Conservation (phyloP, 441 rosid species). For the Jatropha podagrica region DNA sequence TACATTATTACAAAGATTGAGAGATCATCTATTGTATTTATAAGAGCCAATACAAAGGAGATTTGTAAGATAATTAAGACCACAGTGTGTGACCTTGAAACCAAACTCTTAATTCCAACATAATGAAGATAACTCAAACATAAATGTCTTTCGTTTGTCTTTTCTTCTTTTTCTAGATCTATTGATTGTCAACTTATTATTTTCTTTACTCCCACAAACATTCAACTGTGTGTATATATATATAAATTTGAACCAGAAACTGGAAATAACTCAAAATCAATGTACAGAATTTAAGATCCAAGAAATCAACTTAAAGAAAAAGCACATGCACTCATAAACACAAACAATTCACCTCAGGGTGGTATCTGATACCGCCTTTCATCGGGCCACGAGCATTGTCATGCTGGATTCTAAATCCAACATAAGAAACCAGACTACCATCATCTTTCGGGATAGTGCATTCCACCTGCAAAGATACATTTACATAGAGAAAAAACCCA, state of each 20-base stretch:
- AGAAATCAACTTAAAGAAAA: neutral
- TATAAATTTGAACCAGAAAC: neutral
- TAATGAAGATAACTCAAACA: too few species aligned
- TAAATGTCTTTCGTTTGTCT: too few species aligned
- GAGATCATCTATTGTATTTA: neutral
- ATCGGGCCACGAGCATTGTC: constrained; percentile 81
- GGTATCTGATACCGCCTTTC: constrained; percentile 80
- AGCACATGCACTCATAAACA: neutral
- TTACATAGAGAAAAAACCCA: neutral
- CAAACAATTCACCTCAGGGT: constrained; percentile 51
- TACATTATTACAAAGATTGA: neutral
- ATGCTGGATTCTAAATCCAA: constrained; percentile 76
- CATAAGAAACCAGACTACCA: constrained; percentile 61
- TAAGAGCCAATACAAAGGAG: too few species aligned
- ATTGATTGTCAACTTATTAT: too few species aligned
- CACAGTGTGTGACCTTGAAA: neutral
- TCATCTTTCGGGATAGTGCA: constrained; percentile 73
- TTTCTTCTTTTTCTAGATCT: too few species aligned
- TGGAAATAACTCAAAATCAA: neutral
- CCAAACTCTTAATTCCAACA: too few species aligned
- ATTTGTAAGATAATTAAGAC: neutral
- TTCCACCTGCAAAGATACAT: constrained; percentile 50
- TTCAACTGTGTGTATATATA: too few species aligned
- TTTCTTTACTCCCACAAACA: too few species aligned
- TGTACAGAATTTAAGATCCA: neutral